Conservation (phyloP, 192 early-diverging fungal species). For the Spinellus fusiger region DNA sequence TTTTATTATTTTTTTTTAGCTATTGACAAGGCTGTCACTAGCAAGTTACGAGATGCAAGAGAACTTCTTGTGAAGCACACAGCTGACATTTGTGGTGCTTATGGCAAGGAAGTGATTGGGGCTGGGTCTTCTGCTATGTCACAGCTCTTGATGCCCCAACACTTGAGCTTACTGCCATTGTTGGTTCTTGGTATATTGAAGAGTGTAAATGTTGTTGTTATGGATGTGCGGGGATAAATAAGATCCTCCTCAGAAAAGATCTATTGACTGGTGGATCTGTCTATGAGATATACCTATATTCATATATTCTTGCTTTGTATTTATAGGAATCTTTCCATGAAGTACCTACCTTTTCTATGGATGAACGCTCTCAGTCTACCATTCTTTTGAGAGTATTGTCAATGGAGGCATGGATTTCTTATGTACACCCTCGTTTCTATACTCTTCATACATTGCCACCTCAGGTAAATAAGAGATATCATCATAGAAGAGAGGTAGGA, state of each 20-base stretch:
- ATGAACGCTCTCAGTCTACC: constrained; percentile 59
- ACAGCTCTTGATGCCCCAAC: constrained; percentile 67
- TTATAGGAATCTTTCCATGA: constrained; percentile 14
- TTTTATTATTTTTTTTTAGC: constrained; percentile 30
- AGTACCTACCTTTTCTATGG: constrained; percentile 39
- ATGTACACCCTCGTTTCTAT: constrained; percentile 62
- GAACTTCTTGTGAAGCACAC: constrained; percentile 66
- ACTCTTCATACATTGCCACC: constrained; percentile 61
- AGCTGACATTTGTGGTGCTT: constrained; percentile 65
- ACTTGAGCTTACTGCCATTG: constrained; percentile 69
- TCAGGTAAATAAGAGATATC: constrained; percentile 29
- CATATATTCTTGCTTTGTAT: too few relatives aligned
- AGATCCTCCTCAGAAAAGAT: background rate
- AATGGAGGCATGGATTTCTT: constrained; percentile 50
- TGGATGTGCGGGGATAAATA: background rate
- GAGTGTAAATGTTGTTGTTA: constrained; percentile 41
- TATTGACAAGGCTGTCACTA: constrained; percentile 65
- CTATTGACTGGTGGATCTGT: too few relatives aligned
- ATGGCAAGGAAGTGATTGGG: constrained; percentile 61
- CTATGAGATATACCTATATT: too few relatives aligned
- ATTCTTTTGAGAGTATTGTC: constrained; percentile 61
- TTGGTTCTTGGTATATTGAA: constrained; percentile 66
- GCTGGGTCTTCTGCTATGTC: constrained; percentile 53
- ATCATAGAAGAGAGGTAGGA: constrained; percentile 11
- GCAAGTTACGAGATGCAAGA: constrained; percentile 76